Evolutionary conservation across 257 asterid genomes (phyloP).

Genomic region (Echium plantagineum): DNA sequence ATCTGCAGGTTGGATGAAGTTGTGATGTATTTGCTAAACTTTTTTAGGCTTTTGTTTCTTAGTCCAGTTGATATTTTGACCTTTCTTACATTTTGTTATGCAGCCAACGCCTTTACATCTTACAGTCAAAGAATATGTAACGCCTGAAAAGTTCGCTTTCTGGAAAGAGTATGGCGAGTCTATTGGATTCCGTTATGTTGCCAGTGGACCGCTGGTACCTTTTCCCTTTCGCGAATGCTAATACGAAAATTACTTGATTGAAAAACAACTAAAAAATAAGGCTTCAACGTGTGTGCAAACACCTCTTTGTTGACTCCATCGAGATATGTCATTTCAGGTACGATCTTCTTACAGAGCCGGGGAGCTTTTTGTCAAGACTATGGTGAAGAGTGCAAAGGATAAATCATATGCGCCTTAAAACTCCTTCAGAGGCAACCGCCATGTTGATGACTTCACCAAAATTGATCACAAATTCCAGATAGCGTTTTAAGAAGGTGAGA

Average conservation of each 20-base stretch:
- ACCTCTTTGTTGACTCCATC: background rate
- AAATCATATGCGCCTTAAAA: constrained; percentile 3
- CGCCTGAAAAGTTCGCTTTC: constrained; percentile 77
- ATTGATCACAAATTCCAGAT: background rate
- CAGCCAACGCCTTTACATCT: constrained; percentile 99
- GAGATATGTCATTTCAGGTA: constrained; percentile 36
- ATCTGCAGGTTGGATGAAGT: constrained; percentile 57
- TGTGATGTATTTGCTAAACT: background rate
- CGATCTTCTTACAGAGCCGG: constrained; percentile 97
- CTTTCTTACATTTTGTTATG: constrained; percentile 14
- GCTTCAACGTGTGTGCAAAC: too few relatives aligned
- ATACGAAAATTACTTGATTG: background rate
- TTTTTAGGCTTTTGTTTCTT: background rate
- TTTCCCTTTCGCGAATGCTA: background rate
- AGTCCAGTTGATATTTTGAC: constrained; percentile 1
- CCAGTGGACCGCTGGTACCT: constrained; percentile 95
- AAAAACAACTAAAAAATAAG: background rate
- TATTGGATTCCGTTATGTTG: constrained; percentile 90
- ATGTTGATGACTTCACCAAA: background rate
- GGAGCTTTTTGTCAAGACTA: constrained; percentile 83
- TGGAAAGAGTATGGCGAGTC: constrained; percentile 99
- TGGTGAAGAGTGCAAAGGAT: constrained; percentile 50
- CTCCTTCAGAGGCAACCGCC: background rate
- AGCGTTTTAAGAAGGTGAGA: background rate
- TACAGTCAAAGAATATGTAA: constrained; percentile 77